These are phyloP conservation scores for Yamadazyma diospyri DNA, from an alignment of 1,139 yeast species.

Conservation along the genomic window DNA sequence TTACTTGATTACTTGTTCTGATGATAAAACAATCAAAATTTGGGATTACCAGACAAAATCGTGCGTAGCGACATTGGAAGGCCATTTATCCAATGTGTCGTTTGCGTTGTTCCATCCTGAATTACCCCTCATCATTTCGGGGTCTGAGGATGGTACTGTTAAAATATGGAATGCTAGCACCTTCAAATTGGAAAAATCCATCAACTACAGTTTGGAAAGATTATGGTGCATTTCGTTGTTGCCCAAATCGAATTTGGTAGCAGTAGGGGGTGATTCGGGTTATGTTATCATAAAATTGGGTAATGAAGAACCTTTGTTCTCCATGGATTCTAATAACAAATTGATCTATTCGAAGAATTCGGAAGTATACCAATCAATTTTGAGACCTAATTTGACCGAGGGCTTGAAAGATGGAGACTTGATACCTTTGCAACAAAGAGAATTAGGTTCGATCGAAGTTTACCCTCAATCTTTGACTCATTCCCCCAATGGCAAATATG, in stretches of 20 bases:
- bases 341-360: constrained; percentile 88
- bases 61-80: constrained; percentile 90
- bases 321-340: constrained; percentile 92
- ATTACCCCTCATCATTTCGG: constrained; percentile 80
- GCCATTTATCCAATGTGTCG: constrained; percentile 90
- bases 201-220: constrained; percentile 88
- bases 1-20: constrained; percentile 87
- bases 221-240: constrained; percentile 92
- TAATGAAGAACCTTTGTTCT: constrained; percentile 88
- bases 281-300: constrained; percentile 84
- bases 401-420: constrained; percentile 79
- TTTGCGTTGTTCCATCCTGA: constrained; percentile 97
- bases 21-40: constrained; percentile 83
- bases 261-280: constrained; percentile 95
- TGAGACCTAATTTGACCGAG: constrained; percentile 63
- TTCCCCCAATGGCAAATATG: constrained; percentile 97
- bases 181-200: constrained; percentile 81
- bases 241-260: constrained; percentile 74
- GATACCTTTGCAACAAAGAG: constrained; percentile 74
- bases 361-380: constrained; percentile 81
- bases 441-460: constrained; percentile 86
- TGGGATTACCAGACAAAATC: constrained; percentile 99
- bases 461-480: constrained; percentile 85
- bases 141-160: constrained; percentile 79
- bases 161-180: constrained; percentile 80